Evolutionary conservation across 345 rosid species (phyloP).

Genomic region (Noccaea bulbosa): DNA sequence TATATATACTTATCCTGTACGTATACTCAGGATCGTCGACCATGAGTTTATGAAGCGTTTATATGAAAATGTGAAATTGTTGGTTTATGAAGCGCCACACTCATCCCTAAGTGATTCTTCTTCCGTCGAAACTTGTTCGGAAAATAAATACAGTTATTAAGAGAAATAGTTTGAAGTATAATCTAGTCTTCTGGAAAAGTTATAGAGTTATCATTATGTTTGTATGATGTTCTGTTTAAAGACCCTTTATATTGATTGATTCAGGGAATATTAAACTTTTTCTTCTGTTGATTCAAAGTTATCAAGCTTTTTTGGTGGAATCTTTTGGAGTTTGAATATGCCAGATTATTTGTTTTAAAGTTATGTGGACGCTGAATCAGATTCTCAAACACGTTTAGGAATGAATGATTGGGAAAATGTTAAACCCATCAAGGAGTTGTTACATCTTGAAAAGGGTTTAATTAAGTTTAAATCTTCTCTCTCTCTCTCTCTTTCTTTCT

Average conservation of each 20-base stretch:
- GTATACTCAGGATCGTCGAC: background rate
- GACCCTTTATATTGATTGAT: slow-evolving; percentile 20
- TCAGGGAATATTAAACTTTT: background rate
- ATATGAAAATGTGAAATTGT: slow-evolving; percentile 13
- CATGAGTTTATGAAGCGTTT: background rate
- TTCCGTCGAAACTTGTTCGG: background rate
- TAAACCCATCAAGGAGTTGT: background rate
- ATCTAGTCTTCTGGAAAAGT: background rate
- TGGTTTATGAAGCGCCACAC: slow-evolving; percentile 10
- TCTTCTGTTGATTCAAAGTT: slow-evolving; percentile 32
- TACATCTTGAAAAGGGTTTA: background rate
- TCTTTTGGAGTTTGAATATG: slow-evolving; percentile 31
- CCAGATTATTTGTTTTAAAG: slow-evolving; percentile 18
- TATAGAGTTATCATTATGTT: background rate
- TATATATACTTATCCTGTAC: too few relatives aligned
- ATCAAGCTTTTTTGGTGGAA: slow-evolving; percentile 32
- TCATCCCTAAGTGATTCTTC: background rate
- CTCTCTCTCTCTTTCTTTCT: slow-evolving; percentile 7
- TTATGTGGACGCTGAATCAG: slow-evolving; percentile 31
- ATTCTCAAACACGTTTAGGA: slow-evolving; percentile 1
- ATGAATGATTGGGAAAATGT: slow-evolving; percentile 2
- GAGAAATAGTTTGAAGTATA: background rate
- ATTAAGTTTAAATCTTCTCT: background rate
- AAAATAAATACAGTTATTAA: background rate
- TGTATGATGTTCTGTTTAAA: background rate